A percentile compares a stretch with the other conserved stretches of the same genome.
phyloP scores from a whole-genome alignment of 2,329 filamentous ascomycete genomes.

The Westerdykella ornata region DNA sequence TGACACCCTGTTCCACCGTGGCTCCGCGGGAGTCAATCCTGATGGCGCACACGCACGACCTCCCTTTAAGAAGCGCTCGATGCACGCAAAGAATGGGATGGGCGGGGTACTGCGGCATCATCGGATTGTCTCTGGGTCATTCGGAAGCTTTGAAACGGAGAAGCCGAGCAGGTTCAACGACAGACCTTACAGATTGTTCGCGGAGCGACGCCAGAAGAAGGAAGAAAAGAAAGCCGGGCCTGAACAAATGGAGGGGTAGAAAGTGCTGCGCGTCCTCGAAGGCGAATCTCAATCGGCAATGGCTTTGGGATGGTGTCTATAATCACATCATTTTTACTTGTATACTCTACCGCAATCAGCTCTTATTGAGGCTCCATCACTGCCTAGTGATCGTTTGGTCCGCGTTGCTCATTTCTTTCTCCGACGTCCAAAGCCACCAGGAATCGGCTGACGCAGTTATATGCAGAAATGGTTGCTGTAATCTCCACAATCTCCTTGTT shows the following conservation, averaged over 20 bases:
- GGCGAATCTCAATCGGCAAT: too few relatives aligned
- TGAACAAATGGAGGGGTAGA: too few relatives aligned
- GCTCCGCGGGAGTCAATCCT: conserved; percentile 5
- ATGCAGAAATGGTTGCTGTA: conserved; percentile 69
- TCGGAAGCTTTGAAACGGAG: conserved; percentile 9
- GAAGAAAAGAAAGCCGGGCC: too few relatives aligned
- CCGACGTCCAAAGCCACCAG: conserved; percentile 69
- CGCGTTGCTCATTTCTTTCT: conserved; percentile 34
- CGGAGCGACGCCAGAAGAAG: not conserved
- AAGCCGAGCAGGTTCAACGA: conserved; percentile 5
- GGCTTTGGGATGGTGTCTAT: too few relatives aligned
- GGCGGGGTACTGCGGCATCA: not conserved
- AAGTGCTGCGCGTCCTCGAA: too few relatives aligned
- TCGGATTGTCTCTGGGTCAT: conserved; percentile 7
- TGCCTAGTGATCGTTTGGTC: conserved; percentile 10
- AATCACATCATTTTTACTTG: too few relatives aligned
- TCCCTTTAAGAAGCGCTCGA: not conserved
- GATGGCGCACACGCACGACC: conserved; percentile 6
- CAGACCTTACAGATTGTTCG: conserved; percentile 5
- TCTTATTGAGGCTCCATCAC: conserved; percentile 7
- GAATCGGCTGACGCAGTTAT: conserved; percentile 81
- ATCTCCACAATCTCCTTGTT: conserved; percentile 75
- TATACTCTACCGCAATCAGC: too few relatives aligned
- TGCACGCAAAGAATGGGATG: not conserved
- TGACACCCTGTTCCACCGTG: conserved; percentile 3